Evolutionary conservation across 441 rosid genomes (phyloP).

Genomic region (Populus tomentosa): DNA sequence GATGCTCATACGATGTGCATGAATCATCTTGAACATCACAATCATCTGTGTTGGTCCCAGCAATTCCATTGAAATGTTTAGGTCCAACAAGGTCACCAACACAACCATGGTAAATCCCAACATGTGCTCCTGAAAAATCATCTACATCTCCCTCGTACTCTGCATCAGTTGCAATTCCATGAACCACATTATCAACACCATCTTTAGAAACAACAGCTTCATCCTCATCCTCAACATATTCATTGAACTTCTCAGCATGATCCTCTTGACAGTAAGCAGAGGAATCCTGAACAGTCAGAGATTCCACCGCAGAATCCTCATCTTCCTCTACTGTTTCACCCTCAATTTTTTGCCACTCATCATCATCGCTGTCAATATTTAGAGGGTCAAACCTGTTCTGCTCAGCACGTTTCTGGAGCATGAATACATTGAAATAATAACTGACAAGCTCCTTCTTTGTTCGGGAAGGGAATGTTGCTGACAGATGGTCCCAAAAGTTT

Average conservation of each 20-base stretch:
- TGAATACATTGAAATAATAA: conserved; percentile 49
- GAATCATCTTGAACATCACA: conserved; percentile 38
- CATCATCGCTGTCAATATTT: conserved; percentile 53
- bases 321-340: conserved; percentile 52
- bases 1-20: conserved; percentile 40
- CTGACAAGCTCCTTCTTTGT: conserved; percentile 36
- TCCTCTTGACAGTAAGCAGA: conserved; percentile 16
- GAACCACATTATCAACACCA: neutral
- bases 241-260: conserved; percentile 22
- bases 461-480: conserved; percentile 35
- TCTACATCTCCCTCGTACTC: conserved; percentile 35
- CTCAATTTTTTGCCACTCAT: conserved; percentile 46
- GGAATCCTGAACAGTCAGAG: conserved; percentile 23
- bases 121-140: conserved; percentile 19
- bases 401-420: conserved; percentile 37
- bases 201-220: conserved; percentile 18
- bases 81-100: conserved; percentile 4
- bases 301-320: conserved; percentile 43
- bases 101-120: conserved; percentile 10
- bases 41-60: conserved; percentile 15
- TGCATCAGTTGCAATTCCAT: conserved; percentile 20
- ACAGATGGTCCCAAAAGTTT: conserved; percentile 44
- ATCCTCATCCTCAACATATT: conserved; percentile 26
- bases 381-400: conserved; percentile 43
- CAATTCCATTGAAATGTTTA: conserved; percentile 13